Evolutionary conservation across 352 stramenopile species (phyloP), one percentile per base, ranked within the genome.

Genomic region (Phytophthora palmivora): DNA sequence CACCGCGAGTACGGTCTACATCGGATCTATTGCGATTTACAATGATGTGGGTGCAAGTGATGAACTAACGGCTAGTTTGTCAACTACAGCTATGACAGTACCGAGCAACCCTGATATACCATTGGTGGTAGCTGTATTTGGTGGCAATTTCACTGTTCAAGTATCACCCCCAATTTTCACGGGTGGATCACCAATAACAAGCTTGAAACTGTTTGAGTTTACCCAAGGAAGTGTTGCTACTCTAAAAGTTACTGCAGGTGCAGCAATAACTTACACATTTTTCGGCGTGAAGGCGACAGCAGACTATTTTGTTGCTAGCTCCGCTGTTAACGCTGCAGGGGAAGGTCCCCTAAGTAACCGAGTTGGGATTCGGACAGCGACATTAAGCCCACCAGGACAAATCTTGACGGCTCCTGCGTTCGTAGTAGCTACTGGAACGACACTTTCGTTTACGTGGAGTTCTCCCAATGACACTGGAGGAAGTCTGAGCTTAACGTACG

Each of bases 61-160:
- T 4, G 18, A 32, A 0, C 19, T 82, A 0, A 43, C 32, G 1
- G 33, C 54, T 3, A 47, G 10, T 2, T 51, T 81, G 8, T 71
- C 43, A 16, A 92, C 83, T 0, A 52, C 60, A 0, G 2, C 37
- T 5, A 28, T 59, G 11, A 50, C 56, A 0, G 18, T 65, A 2
- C 79, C 83, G 0, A 70, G 59, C 8, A 43, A 45, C 1, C 77
- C 79, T 12, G 32, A 44, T 1, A 54, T 47, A 5, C 80, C 80
- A 0, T 24, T 75, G 1, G 62, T 63, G 2, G 30, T 78, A 14
- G 65, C 48, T 6, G 58, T 87, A 22, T 88, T 76, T 61, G 83
- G 83, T 14, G 80, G 80, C 1, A 92, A 84, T 34, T 74, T 89
- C n/a, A 90, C 79, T 4, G 53, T 90, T 11, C 55, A 84, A 49